Conservation (phyloP, 2,329 filamentous ascomycete genomes). For the Fusarium drepaniforme region DNA sequence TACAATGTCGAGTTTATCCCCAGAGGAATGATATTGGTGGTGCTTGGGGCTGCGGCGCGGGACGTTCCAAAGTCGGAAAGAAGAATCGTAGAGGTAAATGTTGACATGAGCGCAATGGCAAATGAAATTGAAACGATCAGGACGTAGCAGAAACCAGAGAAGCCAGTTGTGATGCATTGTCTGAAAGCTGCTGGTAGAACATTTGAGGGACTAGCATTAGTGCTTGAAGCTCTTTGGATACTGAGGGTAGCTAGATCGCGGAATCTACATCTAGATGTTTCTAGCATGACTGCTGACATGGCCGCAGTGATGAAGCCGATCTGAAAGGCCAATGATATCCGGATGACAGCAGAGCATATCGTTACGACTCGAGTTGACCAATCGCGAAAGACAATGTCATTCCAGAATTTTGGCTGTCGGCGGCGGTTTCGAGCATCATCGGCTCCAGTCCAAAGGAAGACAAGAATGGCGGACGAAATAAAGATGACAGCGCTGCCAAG, state of each 20-base stretch:
- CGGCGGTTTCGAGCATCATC: background rate
- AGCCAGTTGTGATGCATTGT: fast-evolving
- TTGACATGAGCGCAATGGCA: background rate
- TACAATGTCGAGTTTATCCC: background rate
- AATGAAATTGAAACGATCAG: background rate
- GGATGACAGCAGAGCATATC: background rate
- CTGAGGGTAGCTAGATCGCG: background rate
- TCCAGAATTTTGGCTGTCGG: background rate
- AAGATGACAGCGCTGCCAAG: background rate
- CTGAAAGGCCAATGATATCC: background rate
- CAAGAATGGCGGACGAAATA: background rate
- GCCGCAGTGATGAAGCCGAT: background rate
- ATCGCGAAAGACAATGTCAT: background rate
- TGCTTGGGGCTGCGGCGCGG: background rate
- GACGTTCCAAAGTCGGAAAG: constrained; percentile 14
- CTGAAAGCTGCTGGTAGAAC: constrained; percentile 17
- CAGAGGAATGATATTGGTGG: background rate
- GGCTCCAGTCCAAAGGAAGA: background rate
- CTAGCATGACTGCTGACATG: background rate
- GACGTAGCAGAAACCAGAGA: background rate
- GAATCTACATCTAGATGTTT: background rate
- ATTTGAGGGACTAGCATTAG: background rate
- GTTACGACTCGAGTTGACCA: background rate
- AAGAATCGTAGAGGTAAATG: constrained; percentile 13
- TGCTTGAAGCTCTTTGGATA: background rate